Evolutionary conservation across 805 yeast genomes (phyloP), one percentile per base, ranked within the genome.

Genomic region (Teunomyces cretensis): DNA sequence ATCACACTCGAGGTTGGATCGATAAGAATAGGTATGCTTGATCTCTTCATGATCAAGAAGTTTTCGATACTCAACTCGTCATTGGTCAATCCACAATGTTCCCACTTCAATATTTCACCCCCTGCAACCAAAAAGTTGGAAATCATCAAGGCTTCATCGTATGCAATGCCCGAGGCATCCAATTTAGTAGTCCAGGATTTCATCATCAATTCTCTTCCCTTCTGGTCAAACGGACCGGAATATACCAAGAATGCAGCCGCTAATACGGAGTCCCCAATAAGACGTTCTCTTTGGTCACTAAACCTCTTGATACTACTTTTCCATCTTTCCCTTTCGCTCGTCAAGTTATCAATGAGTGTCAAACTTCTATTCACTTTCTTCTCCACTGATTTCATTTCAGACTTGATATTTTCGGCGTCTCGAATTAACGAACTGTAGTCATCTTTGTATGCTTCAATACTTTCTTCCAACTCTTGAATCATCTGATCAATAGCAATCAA

Each of bases 251-350:
- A 78, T 0, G 88, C 81, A 0, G 96, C 79, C 0, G 80, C 73
- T 3, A 92, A 49, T 2, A 90, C 48, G 1, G 85, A 65, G 56
- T 86, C 79, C 0, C 97, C 97, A 19, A 81, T 68, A 3, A 88
- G 53, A 14, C 66, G 59, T 12, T 68, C 67, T 27, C 78, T 67
- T 37, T 73, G 72, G 1, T 55, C 45, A 11, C 70, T 71, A 57
- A 83, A 89, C 15, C 70, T 70, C 7, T 65, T 59, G n/a, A 82
- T 75, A 32, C 81, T 79, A 1, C 50, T 56, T n/a, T 75, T 64
- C 98, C 98, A 91, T 56, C 97, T 74, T 4, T 68, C 61, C 51
- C 86, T 76, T 60, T 91, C 98, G 1, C 63, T 61, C 0, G 84
- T 75, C 49, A 91, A 70, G 51, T 80, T 81, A 4, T 79, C 83